phyloP scores from a whole-genome alignment of 352 stramenopile species.

The Plasmopara viticola region DNA sequence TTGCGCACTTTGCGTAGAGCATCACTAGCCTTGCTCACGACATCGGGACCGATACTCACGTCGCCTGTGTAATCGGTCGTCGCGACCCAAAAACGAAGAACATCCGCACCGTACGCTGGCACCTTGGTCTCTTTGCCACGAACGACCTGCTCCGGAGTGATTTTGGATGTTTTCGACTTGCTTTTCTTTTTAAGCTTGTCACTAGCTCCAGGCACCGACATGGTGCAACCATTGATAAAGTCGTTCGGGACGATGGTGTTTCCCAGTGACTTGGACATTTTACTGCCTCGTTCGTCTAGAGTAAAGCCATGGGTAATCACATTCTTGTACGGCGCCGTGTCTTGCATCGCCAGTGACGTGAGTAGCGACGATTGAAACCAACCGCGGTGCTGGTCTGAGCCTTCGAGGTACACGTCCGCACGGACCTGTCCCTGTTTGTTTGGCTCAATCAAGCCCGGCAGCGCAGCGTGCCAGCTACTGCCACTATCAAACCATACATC shows the following conservation, averaged over 20 bases:
- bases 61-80: constrained; percentile 96
- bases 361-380: constrained; percentile 99
- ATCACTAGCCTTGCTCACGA: constrained; percentile 86
- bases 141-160: constrained; percentile 56
- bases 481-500: constrained; percentile 99
- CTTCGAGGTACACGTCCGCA: constrained; percentile 96
- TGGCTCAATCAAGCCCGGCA: constrained; percentile 27
- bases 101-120: constrained; percentile 93
- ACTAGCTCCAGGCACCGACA: constrained; percentile 19
- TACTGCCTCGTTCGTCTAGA: constrained; percentile 96
- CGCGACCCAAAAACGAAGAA: constrained; percentile 96
- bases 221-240: constrained; percentile 91
- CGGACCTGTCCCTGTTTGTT: constrained; percentile 61
- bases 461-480: constrained; percentile 67
- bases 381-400: constrained; percentile 95
- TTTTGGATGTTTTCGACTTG: constrained; percentile 63
- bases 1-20: constrained; percentile 90
- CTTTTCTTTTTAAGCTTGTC: constrained; percentile 47
- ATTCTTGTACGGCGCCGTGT: constrained; percentile 90
- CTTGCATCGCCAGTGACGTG: constrained; percentile 85
- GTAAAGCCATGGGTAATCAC: constrained; percentile 98
- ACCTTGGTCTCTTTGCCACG: constrained; percentile 59
- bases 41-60: constrained; percentile 89
- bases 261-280: constrained; percentile 99
- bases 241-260: constrained; percentile 93